phyloP scores from a whole-genome alignment of 306 rosid genomes.

The Elaeagnus macrophylla region DNA sequence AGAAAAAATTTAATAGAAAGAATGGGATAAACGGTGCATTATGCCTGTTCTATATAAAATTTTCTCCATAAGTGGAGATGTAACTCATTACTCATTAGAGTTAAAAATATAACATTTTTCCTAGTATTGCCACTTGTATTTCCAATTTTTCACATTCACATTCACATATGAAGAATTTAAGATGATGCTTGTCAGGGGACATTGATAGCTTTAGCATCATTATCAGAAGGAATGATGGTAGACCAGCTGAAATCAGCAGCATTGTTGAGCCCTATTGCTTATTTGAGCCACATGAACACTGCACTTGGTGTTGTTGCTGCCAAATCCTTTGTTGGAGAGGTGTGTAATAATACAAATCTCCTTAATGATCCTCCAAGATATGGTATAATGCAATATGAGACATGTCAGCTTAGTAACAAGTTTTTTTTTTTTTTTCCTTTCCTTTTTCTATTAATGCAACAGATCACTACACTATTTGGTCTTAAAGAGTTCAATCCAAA shows the following conservation, averaged over 20 bases:
- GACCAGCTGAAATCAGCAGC: constrained; percentile 62
- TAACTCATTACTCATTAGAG: no score
- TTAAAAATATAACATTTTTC: no score
- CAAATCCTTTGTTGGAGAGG: constrained; percentile 59
- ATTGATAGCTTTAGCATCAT: constrained; percentile 56
- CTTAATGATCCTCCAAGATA: background rate
- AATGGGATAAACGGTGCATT: no score
- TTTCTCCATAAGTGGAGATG: no score
- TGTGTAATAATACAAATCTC: constrained; percentile 3
- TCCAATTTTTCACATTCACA: no score
- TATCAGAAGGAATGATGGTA: constrained; percentile 57
- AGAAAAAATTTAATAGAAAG: no score
- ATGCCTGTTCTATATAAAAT: no score
- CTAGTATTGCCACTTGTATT: background rate
- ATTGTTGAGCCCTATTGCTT: constrained; percentile 69
- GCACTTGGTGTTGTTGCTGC: constrained; percentile 54
- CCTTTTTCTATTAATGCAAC: no score
- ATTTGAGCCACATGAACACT: constrained; percentile 63
- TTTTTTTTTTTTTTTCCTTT: constrained; percentile 13
- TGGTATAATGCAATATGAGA: background rate
- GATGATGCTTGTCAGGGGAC: constrained; percentile 55
- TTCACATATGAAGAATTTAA: background rate
- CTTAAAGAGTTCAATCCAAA: constrained; percentile 64
- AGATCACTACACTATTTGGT: constrained; percentile 45
- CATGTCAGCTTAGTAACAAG: background rate